Base-by-base conservation (phyloP, 306 rosid species). In the Chamaecrista fasciculata region DNA sequence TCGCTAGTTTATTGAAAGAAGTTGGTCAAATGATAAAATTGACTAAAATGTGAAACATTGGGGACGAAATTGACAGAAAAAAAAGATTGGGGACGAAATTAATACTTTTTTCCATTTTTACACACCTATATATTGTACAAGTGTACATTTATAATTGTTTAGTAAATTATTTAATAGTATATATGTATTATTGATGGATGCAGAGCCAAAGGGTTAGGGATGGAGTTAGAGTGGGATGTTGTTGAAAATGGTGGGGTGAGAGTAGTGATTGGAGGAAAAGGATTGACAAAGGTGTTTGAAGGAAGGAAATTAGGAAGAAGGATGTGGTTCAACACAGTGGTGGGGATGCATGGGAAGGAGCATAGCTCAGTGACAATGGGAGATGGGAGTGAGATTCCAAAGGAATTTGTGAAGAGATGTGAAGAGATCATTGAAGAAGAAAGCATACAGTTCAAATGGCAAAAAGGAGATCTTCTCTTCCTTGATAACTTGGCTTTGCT, bases 371-470 rank as follows among this genome's bases (percentile, higher is more conserved):
- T 93, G 9, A 57, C 21, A n/a, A 83, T 91, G 90, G 97, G 87
- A 0, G 89, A 91, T 39, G 96, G 94, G 55, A 82, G 87, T 5
- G 88, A 85, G 69, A 86, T 91, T 67, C 77, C 91, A 34, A 67
- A 64, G 15, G 16, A 85, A 23, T 73, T 89, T 12, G 96, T 86
- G 60, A 89, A 86, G 63, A 85, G 97, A 62, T 85, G 97, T 71
- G 91, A 57, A 76, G 75, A 89, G 79, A 91, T 86, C 26, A 89
- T 91, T 49, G 97, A 91, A 82, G 97, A 91, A 70, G 97, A 91
- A 68, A 89, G 96, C 81, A 89, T 89, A 44, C 90, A 91, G n/a
- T 91, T 89, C 76, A 85, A 86, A 55, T 91, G 94, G 96, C 80
- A 87, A 81, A 89, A 84, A 70, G 96, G 97, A 5, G 97, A 91